Conservation (phyloP, 257 asterid species). For the Plantago elongata region DNA sequence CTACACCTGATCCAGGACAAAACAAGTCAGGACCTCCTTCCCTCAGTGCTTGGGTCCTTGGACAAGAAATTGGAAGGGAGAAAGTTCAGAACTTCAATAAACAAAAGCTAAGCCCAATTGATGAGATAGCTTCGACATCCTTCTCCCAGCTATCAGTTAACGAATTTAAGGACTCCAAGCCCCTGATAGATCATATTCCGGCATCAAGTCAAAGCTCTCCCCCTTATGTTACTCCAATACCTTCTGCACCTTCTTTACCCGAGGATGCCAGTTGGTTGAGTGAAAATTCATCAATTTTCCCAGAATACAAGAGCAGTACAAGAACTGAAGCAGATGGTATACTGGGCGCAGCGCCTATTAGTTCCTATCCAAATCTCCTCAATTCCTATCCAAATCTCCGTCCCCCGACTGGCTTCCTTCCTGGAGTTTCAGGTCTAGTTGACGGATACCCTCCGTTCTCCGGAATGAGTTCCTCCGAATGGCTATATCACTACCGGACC, state of each 20-base stretch:
- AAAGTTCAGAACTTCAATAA: constrained; percentile 28
- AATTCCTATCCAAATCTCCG: constrained; percentile 27
- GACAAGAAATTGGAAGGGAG: constrained; percentile 34
- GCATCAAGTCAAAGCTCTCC: constrained; percentile 27
- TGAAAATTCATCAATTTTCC: constrained; percentile 26
- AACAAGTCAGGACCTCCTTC: constrained; percentile 66
- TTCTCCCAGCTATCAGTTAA: constrained; percentile 40
- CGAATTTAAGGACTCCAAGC: constrained; percentile 26
- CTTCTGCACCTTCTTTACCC: constrained; percentile 85
- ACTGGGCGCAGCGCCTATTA: constrained; percentile 64
- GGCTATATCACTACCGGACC: constrained; percentile 88
- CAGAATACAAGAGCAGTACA: constrained; percentile 23
- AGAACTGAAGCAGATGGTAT: constrained; percentile 54
- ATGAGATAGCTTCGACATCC: constrained; percentile 47
- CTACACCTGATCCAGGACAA: constrained; percentile 22
- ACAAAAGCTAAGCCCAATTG: constrained; percentile 52
- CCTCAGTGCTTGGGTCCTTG: constrained; percentile 71
- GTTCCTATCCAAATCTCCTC: constrained; percentile 28
- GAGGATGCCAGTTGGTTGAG: constrained; percentile 56
- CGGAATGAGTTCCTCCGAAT: constrained; percentile 90
- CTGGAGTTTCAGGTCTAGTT: constrained; percentile 41
- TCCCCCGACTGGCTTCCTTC: constrained; percentile 12
- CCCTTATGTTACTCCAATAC: constrained; percentile 53
- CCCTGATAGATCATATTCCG: constrained; percentile 25
- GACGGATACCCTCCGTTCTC: constrained; percentile 52